phyloP scores from a whole-genome alignment of 768 basidiomycete species.

The Collybiopsis confluens region DNA sequence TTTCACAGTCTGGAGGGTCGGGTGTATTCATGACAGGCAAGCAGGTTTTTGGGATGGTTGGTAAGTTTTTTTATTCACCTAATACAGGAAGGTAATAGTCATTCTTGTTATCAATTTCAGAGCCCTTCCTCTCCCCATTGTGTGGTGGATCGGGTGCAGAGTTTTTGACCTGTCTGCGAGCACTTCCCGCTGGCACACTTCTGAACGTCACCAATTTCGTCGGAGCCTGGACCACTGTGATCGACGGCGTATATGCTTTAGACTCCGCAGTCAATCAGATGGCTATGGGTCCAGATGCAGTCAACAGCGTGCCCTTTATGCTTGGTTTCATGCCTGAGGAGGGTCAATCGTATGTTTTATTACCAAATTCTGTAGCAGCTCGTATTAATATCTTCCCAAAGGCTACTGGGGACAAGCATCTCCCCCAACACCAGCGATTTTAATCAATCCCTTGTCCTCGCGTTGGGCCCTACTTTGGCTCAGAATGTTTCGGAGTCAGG shows the following conservation, averaged over 20 bases:
- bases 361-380: too few species aligned
- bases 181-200: conserved; percentile 13
- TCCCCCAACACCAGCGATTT: conserved; percentile 14
- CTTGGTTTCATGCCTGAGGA: conserved; percentile 18
- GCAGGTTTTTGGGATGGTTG: conserved; percentile 5
- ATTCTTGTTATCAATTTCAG: not conserved
- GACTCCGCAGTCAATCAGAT: conserved; percentile 13
- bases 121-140: conserved; percentile 8
- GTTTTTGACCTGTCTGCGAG: conserved; percentile 12
- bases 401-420: conserved; percentile 9
- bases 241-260: conserved; percentile 11
- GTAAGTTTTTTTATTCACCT: conserved; percentile 2
- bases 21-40: conserved; percentile 7
- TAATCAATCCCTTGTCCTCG: not conserved
- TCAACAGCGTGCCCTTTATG: conserved; percentile 15
- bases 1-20: conserved; percentile 18
- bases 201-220: conserved; percentile 13
- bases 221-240: conserved; percentile 8
- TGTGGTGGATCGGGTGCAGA: conserved; percentile 10
- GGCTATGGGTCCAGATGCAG: conserved; percentile 8
- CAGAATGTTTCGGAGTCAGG: conserved; percentile 11
- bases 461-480: conserved; percentile 6
- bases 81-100: not conserved
- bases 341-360: conserved; percentile 17
- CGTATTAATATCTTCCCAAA: not conserved